These are phyloP conservation scores for Ceratocystis lukuohia DNA, from an alignment of 2,329 filamentous ascomycete species.

Conservation along the genomic window DNA sequence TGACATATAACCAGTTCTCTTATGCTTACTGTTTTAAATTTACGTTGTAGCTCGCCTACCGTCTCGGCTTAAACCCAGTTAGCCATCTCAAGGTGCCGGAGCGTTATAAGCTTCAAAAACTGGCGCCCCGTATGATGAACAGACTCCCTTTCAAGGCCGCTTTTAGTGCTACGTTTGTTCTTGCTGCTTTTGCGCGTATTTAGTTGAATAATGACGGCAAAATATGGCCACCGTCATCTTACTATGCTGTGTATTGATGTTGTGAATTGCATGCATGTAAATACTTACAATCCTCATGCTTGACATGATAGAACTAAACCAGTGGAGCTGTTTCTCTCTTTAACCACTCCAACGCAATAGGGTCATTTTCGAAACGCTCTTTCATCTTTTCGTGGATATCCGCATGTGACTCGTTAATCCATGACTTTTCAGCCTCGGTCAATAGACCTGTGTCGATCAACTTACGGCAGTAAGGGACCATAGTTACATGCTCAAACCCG, in stretches of 20 bases:
- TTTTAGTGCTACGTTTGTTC: constrained; percentile 59
- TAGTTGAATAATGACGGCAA: constrained; percentile 24
- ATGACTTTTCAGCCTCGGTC: constrained; percentile 60
- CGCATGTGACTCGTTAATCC: constrained; percentile 75
- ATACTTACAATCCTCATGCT: not conserved
- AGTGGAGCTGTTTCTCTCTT: constrained; percentile 56
- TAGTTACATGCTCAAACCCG: constrained; percentile 92
- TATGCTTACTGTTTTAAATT: constrained; percentile 10
- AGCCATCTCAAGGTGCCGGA: constrained; percentile 25
- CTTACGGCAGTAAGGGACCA: constrained; percentile 88
- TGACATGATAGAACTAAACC: constrained; percentile 3
- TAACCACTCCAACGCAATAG: constrained; percentile 64
- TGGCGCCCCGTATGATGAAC: constrained; percentile 21
- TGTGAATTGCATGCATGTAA: not conserved
- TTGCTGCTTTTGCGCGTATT: constrained; percentile 41
- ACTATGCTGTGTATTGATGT: not conserved
- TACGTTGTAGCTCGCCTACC: constrained; percentile 30
- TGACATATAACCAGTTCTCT: not conserved
- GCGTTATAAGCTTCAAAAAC: constrained; percentile 15
- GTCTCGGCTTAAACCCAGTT: constrained; percentile 32
- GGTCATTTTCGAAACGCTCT: constrained; percentile 59
- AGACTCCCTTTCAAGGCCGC: constrained; percentile 53
- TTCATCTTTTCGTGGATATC: constrained; percentile 74
- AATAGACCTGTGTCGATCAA: constrained; percentile 65
- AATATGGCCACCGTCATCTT: not conserved